phyloP scores from a whole-genome alignment of 805 yeast species.

The Wickerhamomyces rabaulensis region DNA sequence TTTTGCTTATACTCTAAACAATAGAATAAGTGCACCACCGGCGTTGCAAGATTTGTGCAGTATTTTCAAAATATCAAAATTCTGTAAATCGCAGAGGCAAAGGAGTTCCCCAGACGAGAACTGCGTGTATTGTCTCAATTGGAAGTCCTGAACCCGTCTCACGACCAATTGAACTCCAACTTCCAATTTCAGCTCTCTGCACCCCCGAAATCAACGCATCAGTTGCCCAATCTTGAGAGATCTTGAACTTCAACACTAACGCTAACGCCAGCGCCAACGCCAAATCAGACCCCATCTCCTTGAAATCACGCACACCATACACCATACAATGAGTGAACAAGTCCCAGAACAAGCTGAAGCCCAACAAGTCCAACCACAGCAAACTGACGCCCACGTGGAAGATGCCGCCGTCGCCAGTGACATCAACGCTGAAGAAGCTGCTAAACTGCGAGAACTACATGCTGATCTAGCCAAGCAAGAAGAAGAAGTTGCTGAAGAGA shows the following conservation, averaged over 20 bases:
- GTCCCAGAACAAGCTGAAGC: conserved; percentile 2
- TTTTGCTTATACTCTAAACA: neutral
- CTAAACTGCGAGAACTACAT: conserved; percentile 55
- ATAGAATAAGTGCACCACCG: neutral
- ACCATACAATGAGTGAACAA: conserved; percentile 6
- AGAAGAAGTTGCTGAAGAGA: conserved; percentile 38
- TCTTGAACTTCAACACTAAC: neutral
- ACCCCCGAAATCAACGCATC: too few species aligned
- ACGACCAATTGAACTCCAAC: neutral
- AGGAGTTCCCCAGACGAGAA: too few species aligned
- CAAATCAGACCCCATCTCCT: neutral
- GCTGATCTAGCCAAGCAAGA: conserved; percentile 38
- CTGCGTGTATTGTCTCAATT: too few species aligned
- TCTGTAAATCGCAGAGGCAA: too few species aligned
- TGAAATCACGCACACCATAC: neutral
- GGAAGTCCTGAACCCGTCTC: neutral
- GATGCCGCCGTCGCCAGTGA: conserved; percentile 1
- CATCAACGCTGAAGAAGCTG: conserved; percentile 48
- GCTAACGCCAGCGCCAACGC: too few species aligned
- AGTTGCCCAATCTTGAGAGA: neutral
- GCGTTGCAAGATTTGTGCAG: neutral
- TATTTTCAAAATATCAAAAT: neutral
- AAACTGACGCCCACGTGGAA: neutral
- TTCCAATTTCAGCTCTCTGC: neutral
- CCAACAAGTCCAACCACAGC: conserved; percentile 1